Conservation (phyloP, 106 monocot genomes). For the Narthecium ossifragum region DNA sequence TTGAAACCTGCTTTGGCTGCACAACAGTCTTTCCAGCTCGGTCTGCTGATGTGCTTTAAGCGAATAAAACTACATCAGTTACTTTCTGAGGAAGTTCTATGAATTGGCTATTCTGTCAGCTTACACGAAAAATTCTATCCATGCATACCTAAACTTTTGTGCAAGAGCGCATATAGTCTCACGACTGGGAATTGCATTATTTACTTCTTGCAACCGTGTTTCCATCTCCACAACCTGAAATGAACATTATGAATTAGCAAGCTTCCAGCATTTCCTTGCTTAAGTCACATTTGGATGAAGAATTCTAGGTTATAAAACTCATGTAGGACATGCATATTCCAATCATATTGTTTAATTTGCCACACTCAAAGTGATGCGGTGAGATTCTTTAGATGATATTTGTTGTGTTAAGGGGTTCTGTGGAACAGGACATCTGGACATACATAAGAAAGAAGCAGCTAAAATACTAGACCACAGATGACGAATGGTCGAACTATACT, state of each 20-base stretch:
- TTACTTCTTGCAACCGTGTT: slow-evolving; percentile 63
- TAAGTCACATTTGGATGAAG: background rate
- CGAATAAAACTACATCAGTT: slow-evolving; percentile 12
- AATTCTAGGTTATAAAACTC: background rate
- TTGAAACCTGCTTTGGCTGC: slow-evolving; percentile 81
- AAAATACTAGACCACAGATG: background rate
- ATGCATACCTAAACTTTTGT: slow-evolving; percentile 73
- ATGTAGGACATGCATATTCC: background rate
- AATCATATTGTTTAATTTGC: background rate
- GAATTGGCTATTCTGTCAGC: background rate
- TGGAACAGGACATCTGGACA: background rate
- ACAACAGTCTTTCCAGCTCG: slow-evolving; percentile 69
- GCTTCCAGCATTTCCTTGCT: too few relatives aligned
- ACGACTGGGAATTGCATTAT: slow-evolving; percentile 66
- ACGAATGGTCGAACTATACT: background rate
- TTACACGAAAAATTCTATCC: background rate
- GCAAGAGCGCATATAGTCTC: slow-evolving; percentile 57
- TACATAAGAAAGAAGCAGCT: background rate
- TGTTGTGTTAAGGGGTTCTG: background rate
- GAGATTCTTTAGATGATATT: background rate
- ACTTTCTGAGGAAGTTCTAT: background rate
- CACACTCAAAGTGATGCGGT: too few relatives aligned
- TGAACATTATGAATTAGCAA: background rate
- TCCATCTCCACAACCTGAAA: slow-evolving; percentile 86
- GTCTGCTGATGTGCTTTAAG: slow-evolving; percentile 54